Conservation (phyloP, 768 basidiomycete genomes). For the Cystofilobasidium capitatum region DNA sequence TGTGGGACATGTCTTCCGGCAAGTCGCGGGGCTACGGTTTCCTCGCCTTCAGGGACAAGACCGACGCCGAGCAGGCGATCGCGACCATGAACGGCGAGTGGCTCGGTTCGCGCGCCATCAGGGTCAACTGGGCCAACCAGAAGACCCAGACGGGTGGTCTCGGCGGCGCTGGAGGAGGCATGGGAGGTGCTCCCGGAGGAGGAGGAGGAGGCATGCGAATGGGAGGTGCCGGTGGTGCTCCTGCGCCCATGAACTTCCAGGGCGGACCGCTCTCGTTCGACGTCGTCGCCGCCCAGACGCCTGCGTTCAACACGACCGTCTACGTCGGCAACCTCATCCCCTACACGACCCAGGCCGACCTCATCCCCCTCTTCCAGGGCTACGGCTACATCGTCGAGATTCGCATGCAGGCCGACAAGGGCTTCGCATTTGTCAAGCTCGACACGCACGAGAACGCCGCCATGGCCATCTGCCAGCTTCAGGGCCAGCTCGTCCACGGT, state of each 20-base stretch:
- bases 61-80: conserved; percentile 98
- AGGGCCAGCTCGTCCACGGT: conserved; percentile 94
- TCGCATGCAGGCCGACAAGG: conserved; percentile 97
- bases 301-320: conserved; percentile 87
- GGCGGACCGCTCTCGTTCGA: conserved; percentile 86
- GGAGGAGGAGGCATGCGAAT: conserved; percentile 23
- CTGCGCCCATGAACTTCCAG: conserved; percentile 83
- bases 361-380: conserved; percentile 86
- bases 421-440: conserved; percentile 97
- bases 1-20: conserved; percentile 88
- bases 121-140: conserved; percentile 99
- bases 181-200: conserved; percentile 25
- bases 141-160: conserved; percentile 70
- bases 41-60: conserved; percentile 60
- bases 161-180: conserved; percentile 27
- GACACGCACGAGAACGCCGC: conserved; percentile 98
- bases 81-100: conserved; percentile 99
- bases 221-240: conserved; percentile 39
- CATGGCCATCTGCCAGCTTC: conserved; percentile 91
- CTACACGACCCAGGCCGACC: conserved; percentile 91
- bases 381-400: conserved; percentile 98
- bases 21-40: conserved; percentile 27
- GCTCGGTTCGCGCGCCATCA: conserved; percentile 94
- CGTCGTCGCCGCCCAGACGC: conserved; percentile 83
- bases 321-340: conserved; percentile 98